Conservation (phyloP, 2,329 filamentous ascomycete genomes). For the Xylaria sp. region DNA sequence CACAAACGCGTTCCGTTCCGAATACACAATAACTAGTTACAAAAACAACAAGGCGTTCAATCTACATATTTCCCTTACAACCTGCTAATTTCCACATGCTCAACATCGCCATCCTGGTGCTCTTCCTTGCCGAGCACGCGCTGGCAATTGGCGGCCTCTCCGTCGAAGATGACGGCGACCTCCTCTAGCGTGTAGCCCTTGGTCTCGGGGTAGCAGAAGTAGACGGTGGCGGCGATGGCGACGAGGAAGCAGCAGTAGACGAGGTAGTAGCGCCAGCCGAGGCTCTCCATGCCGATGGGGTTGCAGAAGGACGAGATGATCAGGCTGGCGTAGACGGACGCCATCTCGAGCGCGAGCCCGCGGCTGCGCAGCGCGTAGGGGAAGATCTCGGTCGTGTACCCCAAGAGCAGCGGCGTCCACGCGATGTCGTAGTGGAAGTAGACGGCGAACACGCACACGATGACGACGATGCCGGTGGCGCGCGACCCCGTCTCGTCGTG, state of each 20-base stretch:
- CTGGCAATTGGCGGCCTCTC: slow-evolving; percentile 3
- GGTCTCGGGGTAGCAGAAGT: slow-evolving; percentile 40
- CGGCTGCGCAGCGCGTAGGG: slow-evolving; percentile 42
- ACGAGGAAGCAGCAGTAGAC: slow-evolving; percentile 45
- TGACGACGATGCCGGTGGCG: slow-evolving; percentile 46
- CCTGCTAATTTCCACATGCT: too few relatives aligned
- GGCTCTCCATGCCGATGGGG: slow-evolving; percentile 39
- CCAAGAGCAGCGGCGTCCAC: slow-evolving; percentile 50
- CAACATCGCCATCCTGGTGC: too few relatives aligned
- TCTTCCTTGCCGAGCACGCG: too few relatives aligned
- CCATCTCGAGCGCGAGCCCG: slow-evolving; percentile 48
- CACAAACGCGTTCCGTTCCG: too few relatives aligned
- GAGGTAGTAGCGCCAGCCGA: slow-evolving; percentile 44
- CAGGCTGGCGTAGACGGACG: slow-evolving; percentile 41
- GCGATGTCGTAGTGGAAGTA: slow-evolving; percentile 50
- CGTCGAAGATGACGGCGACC: slow-evolving; percentile 35
- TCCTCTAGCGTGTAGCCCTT: slow-evolving; percentile 33
- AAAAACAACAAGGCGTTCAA: too few relatives aligned
- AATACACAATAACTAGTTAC: too few relatives aligned
- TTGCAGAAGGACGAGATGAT: slow-evolving; percentile 44
- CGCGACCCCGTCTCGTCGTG: slow-evolving; percentile 32
- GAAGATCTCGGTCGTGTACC: slow-evolving; percentile 46
- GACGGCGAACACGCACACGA: slow-evolving; percentile 53
- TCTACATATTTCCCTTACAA: too few relatives aligned
- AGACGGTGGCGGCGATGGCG: slow-evolving; percentile 37